phyloP scores from a whole-genome alignment of 805 yeast species.

The Metschnikowia gelsemii region DNA sequence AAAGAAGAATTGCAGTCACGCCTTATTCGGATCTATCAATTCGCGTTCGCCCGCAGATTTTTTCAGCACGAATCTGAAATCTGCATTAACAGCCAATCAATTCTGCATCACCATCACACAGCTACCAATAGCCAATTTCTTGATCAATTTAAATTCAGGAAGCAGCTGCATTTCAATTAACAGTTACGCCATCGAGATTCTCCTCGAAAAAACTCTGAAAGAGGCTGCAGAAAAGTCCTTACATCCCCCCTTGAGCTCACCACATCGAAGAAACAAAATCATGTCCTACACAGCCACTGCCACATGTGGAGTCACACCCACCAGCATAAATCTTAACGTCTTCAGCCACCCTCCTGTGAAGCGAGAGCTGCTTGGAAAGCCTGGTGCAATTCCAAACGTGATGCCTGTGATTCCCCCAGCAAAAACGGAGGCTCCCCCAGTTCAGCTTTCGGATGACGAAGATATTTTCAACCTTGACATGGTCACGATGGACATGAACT shows the following conservation, averaged over 20 bases:
- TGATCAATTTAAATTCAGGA: too few relatives aligned
- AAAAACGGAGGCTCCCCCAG: constrained; percentile 4
- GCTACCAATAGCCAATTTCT: too few relatives aligned
- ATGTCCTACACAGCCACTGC: constrained; percentile 23
- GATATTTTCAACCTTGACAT: constrained; percentile 28
- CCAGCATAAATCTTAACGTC: constrained; percentile 17
- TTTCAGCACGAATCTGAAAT: neutral
- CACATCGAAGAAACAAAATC: neutral
- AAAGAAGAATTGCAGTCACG: too few relatives aligned
- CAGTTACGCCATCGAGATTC: too few relatives aligned
- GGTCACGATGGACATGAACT: constrained; percentile 43
- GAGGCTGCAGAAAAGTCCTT: neutral
- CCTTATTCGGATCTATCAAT: too few relatives aligned
- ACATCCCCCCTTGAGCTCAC: neutral
- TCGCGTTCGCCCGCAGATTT: constrained; percentile 10
- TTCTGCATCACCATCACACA: neutral
- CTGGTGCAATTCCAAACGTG: constrained; percentile 1
- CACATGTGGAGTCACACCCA: constrained; percentile 13
- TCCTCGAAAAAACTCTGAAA: neutral
- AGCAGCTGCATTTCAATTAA: too few relatives aligned
- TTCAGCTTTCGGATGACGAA: constrained; percentile 19
- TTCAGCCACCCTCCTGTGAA: constrained; percentile 16
- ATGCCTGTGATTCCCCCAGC: constrained; percentile 4
- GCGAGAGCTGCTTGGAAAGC: constrained; percentile 1
- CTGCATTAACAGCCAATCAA: neutral